A percentile compares a stretch with the other conserved stretches of the same genome.
These are phyloP conservation scores for Firmiana major DNA, from an alignment of 345 rosid genomes.

Conservation along the genomic window DNA sequence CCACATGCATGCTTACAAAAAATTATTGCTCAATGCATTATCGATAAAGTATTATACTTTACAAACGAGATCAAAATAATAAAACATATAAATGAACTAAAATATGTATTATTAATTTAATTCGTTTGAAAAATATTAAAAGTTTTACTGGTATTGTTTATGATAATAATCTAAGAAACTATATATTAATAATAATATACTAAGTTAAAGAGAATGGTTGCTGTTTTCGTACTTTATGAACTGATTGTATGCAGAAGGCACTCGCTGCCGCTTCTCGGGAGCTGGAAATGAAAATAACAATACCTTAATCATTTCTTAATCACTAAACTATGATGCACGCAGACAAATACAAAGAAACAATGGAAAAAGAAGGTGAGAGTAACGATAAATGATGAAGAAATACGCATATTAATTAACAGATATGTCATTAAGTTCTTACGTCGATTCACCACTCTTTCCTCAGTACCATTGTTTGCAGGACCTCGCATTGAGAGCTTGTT, in stretches of 20 bases:
- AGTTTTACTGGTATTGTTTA: too few species aligned
- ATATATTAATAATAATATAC: background rate
- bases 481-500: conserved; percentile 48
- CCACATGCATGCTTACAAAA: too few species aligned
- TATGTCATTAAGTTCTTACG: conserved; percentile 42
- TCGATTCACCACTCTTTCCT: conserved; percentile 61
- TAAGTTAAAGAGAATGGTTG: background rate
- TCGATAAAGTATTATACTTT: too few species aligned
- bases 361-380: too few species aligned
- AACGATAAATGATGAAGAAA: background rate
- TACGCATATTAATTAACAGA: background rate
- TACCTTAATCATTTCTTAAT: background rate
- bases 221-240: conserved; percentile 68
- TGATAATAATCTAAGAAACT: too few species aligned
- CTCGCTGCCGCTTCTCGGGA: conserved; percentile 97
- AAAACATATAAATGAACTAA: too few species aligned
- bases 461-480: conserved; percentile 27
- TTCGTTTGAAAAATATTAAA: too few species aligned
- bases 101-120: too few species aligned
- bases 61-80: too few species aligned
- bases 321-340: background rate
- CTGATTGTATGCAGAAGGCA: conserved; percentile 97
- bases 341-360: background rate
- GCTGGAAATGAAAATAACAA: conserved; percentile 48
- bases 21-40: too few species aligned